These are phyloP conservation scores for Fraxinus floribunda DNA, from an alignment of 305 asterid species.

Conservation along the genomic window DNA sequence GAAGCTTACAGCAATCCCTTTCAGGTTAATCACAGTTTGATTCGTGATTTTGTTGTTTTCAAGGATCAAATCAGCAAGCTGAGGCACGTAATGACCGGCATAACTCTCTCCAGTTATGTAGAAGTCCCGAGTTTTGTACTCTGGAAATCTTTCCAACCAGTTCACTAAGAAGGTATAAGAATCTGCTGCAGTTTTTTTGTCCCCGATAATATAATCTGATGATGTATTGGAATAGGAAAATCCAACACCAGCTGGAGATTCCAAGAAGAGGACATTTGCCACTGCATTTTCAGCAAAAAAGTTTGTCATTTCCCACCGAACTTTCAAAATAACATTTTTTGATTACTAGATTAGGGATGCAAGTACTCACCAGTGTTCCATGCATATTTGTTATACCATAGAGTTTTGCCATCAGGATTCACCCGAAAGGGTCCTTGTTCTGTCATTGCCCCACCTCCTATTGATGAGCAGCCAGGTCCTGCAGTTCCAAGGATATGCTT, in stretches of 20 bases:
- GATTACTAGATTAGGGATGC: neutral
- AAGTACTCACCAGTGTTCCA: constrained; percentile 30
- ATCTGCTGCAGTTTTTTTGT: constrained; percentile 42
- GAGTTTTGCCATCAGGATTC: constrained; percentile 31
- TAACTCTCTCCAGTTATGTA: constrained; percentile 49
- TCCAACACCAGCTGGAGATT: constrained; percentile 57
- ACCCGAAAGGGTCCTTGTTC: constrained; percentile 42
- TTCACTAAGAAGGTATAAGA: constrained; percentile 40
- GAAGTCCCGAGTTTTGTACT: constrained; percentile 40
- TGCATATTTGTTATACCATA: constrained; percentile 29
- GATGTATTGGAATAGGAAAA: constrained; percentile 49
- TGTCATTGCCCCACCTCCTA: constrained; percentile 38
- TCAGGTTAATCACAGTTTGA: constrained; percentile 31
- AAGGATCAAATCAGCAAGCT: constrained; percentile 45
- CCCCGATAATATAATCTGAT: constrained; percentile 35
- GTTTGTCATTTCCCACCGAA: neutral
- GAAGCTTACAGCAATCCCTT: constrained; percentile 44
- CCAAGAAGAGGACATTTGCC: constrained; percentile 51
- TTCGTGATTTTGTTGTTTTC: constrained; percentile 26
- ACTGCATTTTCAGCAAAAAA: constrained; percentile 20
- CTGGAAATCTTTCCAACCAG: constrained; percentile 49
- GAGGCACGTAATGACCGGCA: constrained; percentile 50
- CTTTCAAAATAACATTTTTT: neutral
- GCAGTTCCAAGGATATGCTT: neutral
- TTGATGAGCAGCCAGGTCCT: constrained; percentile 44